Base-by-base conservation (phyloP, 1,284 basidiomycete genomes). In the Chondrostereum purpureum region DNA sequence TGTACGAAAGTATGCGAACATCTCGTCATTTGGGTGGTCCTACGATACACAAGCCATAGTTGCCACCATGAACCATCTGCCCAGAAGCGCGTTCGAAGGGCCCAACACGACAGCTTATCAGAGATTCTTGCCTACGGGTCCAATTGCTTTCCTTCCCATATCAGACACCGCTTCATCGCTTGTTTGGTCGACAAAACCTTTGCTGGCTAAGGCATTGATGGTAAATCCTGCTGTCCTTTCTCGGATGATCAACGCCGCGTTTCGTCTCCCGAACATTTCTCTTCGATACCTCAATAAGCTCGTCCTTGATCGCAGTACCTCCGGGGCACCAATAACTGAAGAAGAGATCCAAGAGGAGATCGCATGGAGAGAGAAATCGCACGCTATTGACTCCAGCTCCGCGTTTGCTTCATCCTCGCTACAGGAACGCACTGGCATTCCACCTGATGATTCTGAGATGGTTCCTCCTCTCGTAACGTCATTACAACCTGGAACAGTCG, bases 1-100 rank as follows among this genome's bases (percentile, higher is more conserved):
- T 5, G 96, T 98, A 13, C 81, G 93, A 40, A 65, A 79, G 34
- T 98, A 88, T 59, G 87, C 94, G 0, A 73, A 83, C 11, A 97
- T 98, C 48, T 72, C 85, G 34, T 88, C 91, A 0, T 94, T 84
- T 56, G 95, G 95, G 2, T 96, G 94, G 86, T 75, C 83, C 1
- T 99, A 99, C 65, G 77, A 89, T 49, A 86, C 88, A 0, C 88
- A 91, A 55, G 94, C 89, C 5, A 77, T 99, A 31, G 96, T 99
- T 13, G 92, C 88, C 0, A 97, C 93, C 0, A 74, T 99, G 53
- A 61, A 73, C 39, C 88, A 94, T 61, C 62, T 72, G 8, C 75
- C 83, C 3, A 72, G 78, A 53, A 68, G 73, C 4, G 63, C 73
- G 14, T 77, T 78, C 52, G 70, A 80, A 53, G 64, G 63, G 3